Conservation (phyloP, 2,329 filamentous ascomycete genomes). For the Aspergillus puulaauensis region DNA sequence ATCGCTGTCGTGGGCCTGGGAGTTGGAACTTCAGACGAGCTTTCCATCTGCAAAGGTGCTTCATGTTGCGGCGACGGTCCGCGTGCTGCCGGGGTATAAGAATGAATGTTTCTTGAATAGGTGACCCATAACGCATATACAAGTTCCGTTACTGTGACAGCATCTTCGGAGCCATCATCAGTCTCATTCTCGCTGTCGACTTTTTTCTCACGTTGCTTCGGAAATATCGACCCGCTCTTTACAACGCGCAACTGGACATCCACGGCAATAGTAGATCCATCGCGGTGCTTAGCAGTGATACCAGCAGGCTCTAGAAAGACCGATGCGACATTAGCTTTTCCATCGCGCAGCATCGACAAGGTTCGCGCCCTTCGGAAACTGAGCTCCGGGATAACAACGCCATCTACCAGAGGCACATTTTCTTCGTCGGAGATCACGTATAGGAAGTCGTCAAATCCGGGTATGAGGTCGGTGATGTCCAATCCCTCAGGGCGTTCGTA, state of each 20-base stretch:
- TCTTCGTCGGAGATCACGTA: constrained; percentile 83
- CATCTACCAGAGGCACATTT: constrained; percentile 77
- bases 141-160: constrained; percentile 65
- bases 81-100: constrained; percentile 62
- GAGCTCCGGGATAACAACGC: constrained; percentile 95
- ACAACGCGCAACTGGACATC: constrained; percentile 97
- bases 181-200: constrained; percentile 64
- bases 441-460: constrained; percentile 81
- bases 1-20: constrained; percentile 65
- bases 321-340: constrained; percentile 72
- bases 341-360: constrained; percentile 78
- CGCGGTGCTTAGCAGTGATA: constrained; percentile 79
- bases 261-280: constrained; percentile 88
- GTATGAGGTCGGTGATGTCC: constrained; percentile 76
- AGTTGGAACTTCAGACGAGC: constrained; percentile 75
- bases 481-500: constrained; percentile 80
- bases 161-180: constrained; percentile 41
- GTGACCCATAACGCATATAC: constrained; percentile 97
- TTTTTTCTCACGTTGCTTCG: constrained; percentile 60
- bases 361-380: constrained; percentile 89
- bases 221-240: constrained; percentile 72
- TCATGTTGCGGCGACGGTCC: constrained; percentile 34
- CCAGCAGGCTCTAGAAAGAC: constrained; percentile 83
- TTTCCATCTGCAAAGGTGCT: constrained; percentile 57
- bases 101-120: constrained; percentile 89